Percentiles rank a stretch among this genome's conserved stretches.
Evolutionary conservation across 306 rosid genomes (phyloP).

Genomic region (Boehmeria nivea): DNA sequence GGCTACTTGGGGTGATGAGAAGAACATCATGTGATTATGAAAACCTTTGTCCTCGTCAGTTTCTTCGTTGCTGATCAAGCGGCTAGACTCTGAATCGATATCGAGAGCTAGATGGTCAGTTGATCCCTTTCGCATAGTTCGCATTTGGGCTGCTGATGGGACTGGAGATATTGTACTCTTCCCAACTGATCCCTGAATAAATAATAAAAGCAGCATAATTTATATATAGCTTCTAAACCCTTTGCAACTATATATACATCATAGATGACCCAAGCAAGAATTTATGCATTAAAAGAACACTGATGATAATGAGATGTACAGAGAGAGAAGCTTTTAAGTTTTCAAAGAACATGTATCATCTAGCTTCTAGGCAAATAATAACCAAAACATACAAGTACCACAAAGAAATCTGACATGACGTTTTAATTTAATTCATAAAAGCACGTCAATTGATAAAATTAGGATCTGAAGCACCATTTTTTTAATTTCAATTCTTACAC

Average conservation of each 20-base stretch:
- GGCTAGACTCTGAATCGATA: constrained; percentile 59
- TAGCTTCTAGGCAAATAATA: no score
- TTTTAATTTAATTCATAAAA: no score
- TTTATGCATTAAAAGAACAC: neutral
- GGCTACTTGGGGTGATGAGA: neutral
- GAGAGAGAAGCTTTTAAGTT: no score
- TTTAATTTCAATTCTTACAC: no score
- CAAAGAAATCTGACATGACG: no score
- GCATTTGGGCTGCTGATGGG: constrained; percentile 55
- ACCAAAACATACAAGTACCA: no score
- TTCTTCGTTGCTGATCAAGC: constrained; percentile 46
- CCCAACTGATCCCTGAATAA: constrained; percentile 68
- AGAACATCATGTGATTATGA: neutral
- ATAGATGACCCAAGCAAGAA: neutral
- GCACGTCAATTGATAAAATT: no score
- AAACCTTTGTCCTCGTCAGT: constrained; percentile 84
- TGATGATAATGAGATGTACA: no score
- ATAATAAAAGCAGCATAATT: constrained; percentile 20
- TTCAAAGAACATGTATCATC: no score
- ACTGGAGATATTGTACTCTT: constrained; percentile 54
- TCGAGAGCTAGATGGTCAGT: constrained; percentile 76
- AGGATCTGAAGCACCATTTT: no score
- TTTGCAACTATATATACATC: neutral
- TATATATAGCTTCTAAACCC: constrained; percentile 5
- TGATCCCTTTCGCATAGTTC: constrained; percentile 83